Percentiles rank a stretch among this genome's conserved stretches.
Evolutionary conservation across 2,329 filamentous ascomycete genomes (phyloP).

Genomic region (Penicillium brevicompactum): DNA sequence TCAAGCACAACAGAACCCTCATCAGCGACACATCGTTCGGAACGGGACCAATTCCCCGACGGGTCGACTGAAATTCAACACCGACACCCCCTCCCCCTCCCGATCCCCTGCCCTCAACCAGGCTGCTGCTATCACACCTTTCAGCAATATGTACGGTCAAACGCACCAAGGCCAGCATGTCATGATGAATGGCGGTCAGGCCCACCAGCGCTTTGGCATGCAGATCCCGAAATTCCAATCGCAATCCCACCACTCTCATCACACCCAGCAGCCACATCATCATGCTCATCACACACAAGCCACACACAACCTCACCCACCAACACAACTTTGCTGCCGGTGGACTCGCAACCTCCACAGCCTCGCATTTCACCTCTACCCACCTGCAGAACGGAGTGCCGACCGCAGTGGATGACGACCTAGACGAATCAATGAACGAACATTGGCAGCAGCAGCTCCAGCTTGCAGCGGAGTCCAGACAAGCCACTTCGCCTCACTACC

Average conservation of each 20-base stretch:
- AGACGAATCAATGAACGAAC: conserved; percentile 63
- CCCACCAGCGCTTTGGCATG: conserved; percentile 52
- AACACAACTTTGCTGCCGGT: conserved; percentile 53
- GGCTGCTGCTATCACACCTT: conserved; percentile 45
- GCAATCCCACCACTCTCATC: conserved; percentile 49
- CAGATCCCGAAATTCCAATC: conserved; percentile 52
- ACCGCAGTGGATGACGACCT: conserved; percentile 57
- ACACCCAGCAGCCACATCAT: conserved; percentile 47
- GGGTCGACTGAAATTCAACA: conserved; percentile 47
- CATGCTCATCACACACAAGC: conserved; percentile 47
- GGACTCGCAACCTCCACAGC: conserved; percentile 48
- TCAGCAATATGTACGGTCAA: conserved; percentile 51
- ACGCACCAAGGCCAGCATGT: conserved; percentile 51
- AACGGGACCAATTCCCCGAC: conserved; percentile 51
- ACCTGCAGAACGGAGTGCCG: conserved; percentile 63
- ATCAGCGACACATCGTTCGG: conserved; percentile 47
- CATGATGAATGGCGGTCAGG: conserved; percentile 53
- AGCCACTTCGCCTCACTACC: conserved; percentile 72
- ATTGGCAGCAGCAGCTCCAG: conserved; percentile 87
- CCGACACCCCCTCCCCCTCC: conserved; percentile 52
- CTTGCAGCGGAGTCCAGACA: conserved; percentile 73
- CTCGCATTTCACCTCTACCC: conserved; percentile 61
- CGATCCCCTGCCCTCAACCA: conserved; percentile 49
- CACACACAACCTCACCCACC: conserved; percentile 49
- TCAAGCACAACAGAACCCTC: conserved; percentile 45